Evolutionary conservation across 306 rosid species (phyloP).

Genomic region (Acacia crassicarpa): DNA sequence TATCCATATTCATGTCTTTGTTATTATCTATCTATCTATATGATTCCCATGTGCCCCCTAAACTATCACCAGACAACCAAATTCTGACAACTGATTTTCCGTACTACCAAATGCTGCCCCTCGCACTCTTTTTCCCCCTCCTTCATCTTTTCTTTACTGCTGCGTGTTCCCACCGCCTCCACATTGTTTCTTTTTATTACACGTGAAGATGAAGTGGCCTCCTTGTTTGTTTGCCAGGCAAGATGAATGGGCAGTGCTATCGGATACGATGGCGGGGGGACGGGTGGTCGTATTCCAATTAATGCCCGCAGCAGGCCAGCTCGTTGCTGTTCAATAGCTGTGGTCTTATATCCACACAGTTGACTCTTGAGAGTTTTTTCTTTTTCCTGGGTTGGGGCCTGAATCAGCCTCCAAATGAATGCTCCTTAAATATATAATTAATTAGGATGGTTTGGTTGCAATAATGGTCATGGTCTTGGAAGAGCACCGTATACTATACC

Average conservation of each 20-base stretch:
- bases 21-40: not conserved
- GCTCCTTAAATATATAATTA: not conserved
- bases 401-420: not conserved
- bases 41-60: not conserved
- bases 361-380: not conserved
- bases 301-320: not conserved
- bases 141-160: not conserved
- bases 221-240: not conserved
- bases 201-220: not conserved
- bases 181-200: not conserved
- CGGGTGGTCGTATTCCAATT: not conserved
- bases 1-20: not conserved
- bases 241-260: not conserved
- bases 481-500: too few species aligned
- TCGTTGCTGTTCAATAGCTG: not conserved
- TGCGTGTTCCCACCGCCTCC: constrained; percentile 5
- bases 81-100: not conserved
- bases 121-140: not conserved
- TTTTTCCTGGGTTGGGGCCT: not conserved
- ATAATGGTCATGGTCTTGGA: not conserved
- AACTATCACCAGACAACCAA: not conserved
- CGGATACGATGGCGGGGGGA: not conserved
- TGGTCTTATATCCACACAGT: not conserved
- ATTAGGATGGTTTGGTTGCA: too few species aligned
- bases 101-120: not conserved